These are phyloP conservation scores for Aspergillus pseudoviridinutans DNA, from an alignment of 2,329 filamentous ascomycete species.

Conservation along the genomic window DNA sequence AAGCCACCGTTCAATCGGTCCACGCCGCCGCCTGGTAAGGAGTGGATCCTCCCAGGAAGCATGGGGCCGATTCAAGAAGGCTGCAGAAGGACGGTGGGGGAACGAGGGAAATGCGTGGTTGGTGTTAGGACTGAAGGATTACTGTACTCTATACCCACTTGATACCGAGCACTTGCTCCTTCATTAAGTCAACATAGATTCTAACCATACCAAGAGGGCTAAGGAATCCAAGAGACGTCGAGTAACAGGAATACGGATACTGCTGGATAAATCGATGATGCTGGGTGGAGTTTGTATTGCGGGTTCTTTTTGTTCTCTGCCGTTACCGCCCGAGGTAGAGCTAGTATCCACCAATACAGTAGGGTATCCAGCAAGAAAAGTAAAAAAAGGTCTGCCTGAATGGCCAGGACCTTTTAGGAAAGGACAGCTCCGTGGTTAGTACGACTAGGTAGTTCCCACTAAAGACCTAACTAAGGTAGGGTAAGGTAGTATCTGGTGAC, in stretches of 20 bases:
- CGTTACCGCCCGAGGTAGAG: background rate
- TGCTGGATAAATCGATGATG: background rate
- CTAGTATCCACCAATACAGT: background rate
- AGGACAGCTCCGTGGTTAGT: background rate
- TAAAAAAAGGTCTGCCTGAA: background rate
- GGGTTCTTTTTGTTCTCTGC: background rate
- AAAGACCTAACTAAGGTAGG: background rate
- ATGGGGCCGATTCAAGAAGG: conserved; percentile 8
- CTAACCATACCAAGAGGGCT: background rate
- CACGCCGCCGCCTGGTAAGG: conserved; percentile 15
- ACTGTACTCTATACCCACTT: background rate
- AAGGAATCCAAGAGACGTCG: background rate
- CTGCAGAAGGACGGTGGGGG: conserved; percentile 6
- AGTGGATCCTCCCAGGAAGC: conserved; percentile 14
- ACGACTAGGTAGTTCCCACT: background rate
- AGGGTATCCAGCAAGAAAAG: background rate
- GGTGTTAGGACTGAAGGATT: background rate
- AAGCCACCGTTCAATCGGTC: conserved; percentile 16
- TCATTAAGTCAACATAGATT: background rate
- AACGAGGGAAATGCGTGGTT: conserved; percentile 4
- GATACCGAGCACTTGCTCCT: background rate
- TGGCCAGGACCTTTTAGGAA: background rate
- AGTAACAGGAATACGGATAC: background rate
- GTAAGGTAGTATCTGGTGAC: background rate
- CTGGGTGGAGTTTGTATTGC: background rate